Percentiles rank a stretch among this genome's conserved stretches.
Evolutionary conservation across 805 yeast species (phyloP).

Genomic region (Candida jianshihensis): DNA sequence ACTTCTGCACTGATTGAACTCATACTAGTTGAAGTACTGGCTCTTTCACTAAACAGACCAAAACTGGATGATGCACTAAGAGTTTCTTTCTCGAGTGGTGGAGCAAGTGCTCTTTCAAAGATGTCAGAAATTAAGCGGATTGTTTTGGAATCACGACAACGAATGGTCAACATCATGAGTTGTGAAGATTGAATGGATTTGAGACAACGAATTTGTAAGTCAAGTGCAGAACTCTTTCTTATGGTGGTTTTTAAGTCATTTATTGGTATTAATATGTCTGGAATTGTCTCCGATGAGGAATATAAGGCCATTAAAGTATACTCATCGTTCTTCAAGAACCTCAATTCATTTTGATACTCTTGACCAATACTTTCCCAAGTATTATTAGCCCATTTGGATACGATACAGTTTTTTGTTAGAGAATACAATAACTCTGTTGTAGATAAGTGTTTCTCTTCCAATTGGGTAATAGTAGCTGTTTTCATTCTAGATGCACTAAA

Average conservation of each 20-base stretch:
- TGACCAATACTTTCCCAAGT: conserved; percentile 18
- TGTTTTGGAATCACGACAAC: conserved; percentile 15
- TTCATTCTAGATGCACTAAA: not conserved
- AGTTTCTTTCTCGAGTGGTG: conserved; percentile 1
- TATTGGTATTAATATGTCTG: conserved; percentile 13
- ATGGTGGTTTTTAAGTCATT: conserved; percentile 7
- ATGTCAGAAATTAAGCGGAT: conserved; percentile 8
- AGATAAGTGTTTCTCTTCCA: conserved; percentile 7
- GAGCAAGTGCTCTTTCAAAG: conserved; percentile 5
- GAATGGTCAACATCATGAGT: conserved; percentile 15
- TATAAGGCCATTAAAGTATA: conserved; percentile 8
- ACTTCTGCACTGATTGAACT: conserved; percentile 6
- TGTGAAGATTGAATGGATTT: conserved; percentile 7
- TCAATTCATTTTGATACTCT: conserved; percentile 10
- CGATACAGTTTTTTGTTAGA: conserved; percentile 11
- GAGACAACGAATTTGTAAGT: conserved; percentile 11
- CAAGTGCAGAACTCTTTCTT: conserved; percentile 7
- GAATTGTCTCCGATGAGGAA: not conserved
- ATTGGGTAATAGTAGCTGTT: not conserved
- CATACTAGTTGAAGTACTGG: conserved; percentile 21
- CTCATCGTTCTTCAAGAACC: conserved; percentile 10
- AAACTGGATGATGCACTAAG: conserved; percentile 5
- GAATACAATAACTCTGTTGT: conserved; percentile 4
- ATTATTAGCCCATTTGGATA: conserved; percentile 18
- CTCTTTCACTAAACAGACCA: conserved; percentile 13